These are phyloP conservation scores for Ilex paraguariensis DNA, from an alignment of 305 asterid species.

Conservation along the genomic window DNA sequence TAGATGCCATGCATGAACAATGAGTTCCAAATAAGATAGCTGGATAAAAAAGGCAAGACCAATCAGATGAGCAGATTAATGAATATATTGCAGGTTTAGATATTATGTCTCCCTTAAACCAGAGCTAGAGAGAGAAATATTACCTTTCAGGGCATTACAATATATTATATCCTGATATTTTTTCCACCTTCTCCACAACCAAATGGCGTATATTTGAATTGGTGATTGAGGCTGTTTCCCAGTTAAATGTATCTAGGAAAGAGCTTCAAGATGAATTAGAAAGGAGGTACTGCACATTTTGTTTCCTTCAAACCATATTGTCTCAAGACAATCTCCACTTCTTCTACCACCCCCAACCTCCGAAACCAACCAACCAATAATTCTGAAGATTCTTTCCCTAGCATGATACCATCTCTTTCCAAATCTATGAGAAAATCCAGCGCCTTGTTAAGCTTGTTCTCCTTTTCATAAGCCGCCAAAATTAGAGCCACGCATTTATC, in stretches of 20 bases:
- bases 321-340: conserved; percentile 59
- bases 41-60: no score
- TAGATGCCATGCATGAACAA: no score
- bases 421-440: conserved; percentile 51
- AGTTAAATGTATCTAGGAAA: not conserved
- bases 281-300: conserved; percentile 6
- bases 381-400: conserved; percentile 63
- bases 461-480: conserved; percentile 57
- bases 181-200: not conserved
- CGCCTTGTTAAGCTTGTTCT: conserved; percentile 53
- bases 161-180: no score
- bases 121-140: no score
- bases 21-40: no score
- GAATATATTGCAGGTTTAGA: no score
- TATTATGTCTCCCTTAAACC: no score
- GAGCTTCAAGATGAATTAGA: not conserved
- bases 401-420: conserved; percentile 42
- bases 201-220: not conserved
- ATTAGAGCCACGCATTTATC: conserved; percentile 75
- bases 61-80: no score
- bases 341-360: conserved; percentile 73
- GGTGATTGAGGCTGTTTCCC: no score
- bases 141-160: not conserved
- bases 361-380: conserved; percentile 61
- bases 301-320: conserved; percentile 32